Conservation (phyloP, 768 basidiomycete genomes). For the Porpolomopsis calyptriformis region DNA sequence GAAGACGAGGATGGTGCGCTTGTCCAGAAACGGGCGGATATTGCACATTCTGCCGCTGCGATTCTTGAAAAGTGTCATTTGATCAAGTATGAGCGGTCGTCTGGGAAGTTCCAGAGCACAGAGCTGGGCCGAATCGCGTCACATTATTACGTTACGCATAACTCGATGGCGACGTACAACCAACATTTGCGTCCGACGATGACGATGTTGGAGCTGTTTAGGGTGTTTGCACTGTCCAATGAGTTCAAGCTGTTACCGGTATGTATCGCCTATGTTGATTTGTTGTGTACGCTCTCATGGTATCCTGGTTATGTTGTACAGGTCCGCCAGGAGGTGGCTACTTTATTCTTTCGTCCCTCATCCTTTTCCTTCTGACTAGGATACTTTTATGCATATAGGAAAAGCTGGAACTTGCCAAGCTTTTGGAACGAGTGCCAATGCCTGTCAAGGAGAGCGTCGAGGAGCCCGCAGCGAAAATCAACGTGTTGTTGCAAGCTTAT, state of each 20-base stretch:
- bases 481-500: slow-evolving; percentile 89
- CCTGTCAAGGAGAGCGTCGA: slow-evolving; percentile 96
- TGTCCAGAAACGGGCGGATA: slow-evolving; percentile 90
- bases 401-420: slow-evolving; percentile 81
- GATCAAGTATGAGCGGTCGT: slow-evolving; percentile 84
- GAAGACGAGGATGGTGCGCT: slow-evolving; percentile 66
- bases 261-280: slow-evolving; percentile 10
- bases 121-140: slow-evolving; percentile 92
- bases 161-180: slow-evolving; percentile 95
- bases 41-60: slow-evolving; percentile 86
- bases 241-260: slow-evolving; percentile 91
- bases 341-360: slow-evolving; percentile 13
- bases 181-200: slow-evolving; percentile 84
- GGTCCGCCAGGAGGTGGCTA: slow-evolving; percentile 62
- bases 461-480: slow-evolving; percentile 94
- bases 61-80: slow-evolving; percentile 90
- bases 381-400: slow-evolving; percentile 32
- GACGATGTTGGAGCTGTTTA: slow-evolving; percentile 83
- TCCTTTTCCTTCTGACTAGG: not conserved
- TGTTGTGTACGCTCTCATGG: not conserved
- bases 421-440: slow-evolving; percentile 90
- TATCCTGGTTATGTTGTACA: slow-evolving; percentile 15
- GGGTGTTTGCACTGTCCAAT: slow-evolving; percentile 90
- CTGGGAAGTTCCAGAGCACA: slow-evolving; percentile 84
- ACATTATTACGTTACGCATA: slow-evolving; percentile 91